Conservation (phyloP, 225 moss, liverwort and hornwort genomes). For the Physcomitrium patens region DNA sequence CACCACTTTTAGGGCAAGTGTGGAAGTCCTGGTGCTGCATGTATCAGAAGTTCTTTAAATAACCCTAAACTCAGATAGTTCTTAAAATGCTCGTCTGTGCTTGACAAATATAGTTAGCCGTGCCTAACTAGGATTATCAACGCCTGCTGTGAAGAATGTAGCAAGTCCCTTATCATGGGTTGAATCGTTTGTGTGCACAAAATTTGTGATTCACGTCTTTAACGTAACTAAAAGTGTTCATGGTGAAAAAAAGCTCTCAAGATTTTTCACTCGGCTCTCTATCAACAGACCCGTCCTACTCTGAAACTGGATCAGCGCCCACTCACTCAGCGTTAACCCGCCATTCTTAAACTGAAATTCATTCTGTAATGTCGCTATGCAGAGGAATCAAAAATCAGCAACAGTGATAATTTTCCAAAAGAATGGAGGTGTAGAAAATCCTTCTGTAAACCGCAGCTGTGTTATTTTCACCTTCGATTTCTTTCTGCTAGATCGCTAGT, state of each 20-base stretch:
- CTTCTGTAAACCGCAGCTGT: background rate
- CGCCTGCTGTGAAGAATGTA: background rate
- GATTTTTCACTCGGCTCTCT: background rate
- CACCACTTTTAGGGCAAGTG: background rate
- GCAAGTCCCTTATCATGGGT: conserved; percentile 11
- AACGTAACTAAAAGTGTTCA: background rate
- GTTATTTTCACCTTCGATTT: background rate
- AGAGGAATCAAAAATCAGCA: conserved; percentile 4
- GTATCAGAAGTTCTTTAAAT: conserved; percentile 13
- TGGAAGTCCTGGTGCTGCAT: background rate
- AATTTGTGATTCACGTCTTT: background rate
- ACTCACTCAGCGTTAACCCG: background rate
- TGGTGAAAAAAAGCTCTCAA: background rate
- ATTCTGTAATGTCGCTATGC: background rate
- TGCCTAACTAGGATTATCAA: background rate
- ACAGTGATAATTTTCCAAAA: background rate
- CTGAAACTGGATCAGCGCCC: background rate
- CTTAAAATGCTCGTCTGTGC: background rate
- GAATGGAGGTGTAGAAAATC: background rate
- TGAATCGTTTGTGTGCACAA: conserved; percentile 1
- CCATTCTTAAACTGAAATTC: background rate
- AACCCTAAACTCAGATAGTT: background rate
- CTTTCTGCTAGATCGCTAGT: background rate
- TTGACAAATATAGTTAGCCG: conserved; percentile 8
- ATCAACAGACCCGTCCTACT: conserved; percentile 7